phyloP scores from a whole-genome alignment of 2,329 filamentous ascomycete genomes.

The Purpureocillium takamizusanense region DNA sequence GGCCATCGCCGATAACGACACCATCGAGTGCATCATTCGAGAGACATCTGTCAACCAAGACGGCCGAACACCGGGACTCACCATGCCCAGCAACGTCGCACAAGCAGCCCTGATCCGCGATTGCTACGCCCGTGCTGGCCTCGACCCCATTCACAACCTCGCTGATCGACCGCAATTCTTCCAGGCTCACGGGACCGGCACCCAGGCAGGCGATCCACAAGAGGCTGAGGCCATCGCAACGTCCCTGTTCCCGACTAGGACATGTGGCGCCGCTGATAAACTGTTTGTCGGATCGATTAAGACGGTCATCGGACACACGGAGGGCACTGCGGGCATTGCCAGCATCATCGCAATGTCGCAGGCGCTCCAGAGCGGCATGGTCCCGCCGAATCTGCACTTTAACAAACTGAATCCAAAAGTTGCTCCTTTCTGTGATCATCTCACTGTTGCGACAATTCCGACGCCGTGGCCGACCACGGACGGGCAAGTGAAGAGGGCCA shows the following conservation, averaged over 20 bases:
- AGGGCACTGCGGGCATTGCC: conserved; percentile 14
- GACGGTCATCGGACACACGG: conserved; percentile 15
- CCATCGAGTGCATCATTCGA: conserved; percentile 23
- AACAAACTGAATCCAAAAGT: conserved; percentile 16
- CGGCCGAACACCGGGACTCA: conserved; percentile 30
- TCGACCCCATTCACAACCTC: conserved; percentile 5
- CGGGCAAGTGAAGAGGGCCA: conserved; percentile 8
- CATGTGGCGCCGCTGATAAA: not conserved
- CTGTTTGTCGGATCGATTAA: conserved; percentile 17
- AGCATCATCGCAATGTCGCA: conserved; percentile 9
- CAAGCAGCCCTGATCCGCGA: conserved; percentile 15
- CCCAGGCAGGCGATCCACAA: conserved; percentile 18
- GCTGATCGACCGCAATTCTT: conserved; percentile 13
- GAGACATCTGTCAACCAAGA: conserved; percentile 28
- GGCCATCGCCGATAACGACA: conserved; percentile 33
- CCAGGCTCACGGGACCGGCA: conserved; percentile 31
- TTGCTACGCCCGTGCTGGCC: conserved; percentile 18
- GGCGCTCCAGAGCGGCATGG: conserved; percentile 8
- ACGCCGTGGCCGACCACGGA: conserved; percentile 11
- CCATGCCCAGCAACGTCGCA: conserved; percentile 11
- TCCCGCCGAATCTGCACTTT: conserved; percentile 22
- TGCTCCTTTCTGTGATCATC: conserved; percentile 12
- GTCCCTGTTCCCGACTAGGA: conserved; percentile 22
- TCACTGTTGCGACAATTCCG: conserved; percentile 11
- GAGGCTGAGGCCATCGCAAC: conserved; percentile 23